Conservation (phyloP, 2,329 filamentous ascomycete species). For the Chaetothyriales sp. region DNA sequence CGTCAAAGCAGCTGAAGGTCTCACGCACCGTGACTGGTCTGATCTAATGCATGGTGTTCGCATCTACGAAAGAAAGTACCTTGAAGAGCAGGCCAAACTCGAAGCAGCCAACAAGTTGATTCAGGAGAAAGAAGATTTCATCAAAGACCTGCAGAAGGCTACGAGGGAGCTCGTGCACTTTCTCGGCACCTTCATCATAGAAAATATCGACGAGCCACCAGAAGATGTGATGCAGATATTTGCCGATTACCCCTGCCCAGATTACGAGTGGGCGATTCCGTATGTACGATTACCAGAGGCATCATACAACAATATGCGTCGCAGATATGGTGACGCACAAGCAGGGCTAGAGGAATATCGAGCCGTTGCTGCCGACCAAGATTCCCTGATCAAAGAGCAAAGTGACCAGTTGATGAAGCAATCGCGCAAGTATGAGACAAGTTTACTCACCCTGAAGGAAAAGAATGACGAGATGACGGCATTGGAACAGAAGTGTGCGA, state of each 20-base stretch:
- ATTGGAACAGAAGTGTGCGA: constrained; percentile 6
- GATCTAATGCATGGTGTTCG: constrained; percentile 5
- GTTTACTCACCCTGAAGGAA: constrained; percentile 4
- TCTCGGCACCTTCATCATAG: constrained; percentile 11
- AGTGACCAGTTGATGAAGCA: constrained; percentile 4
- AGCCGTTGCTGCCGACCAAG: constrained; percentile 5
- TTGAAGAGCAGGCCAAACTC: constrained; percentile 4
- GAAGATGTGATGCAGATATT: constrained; percentile 10
- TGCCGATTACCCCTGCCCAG: constrained; percentile 6
- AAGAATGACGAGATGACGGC: constrained; percentile 10
- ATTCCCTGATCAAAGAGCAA: constrained; percentile 7
- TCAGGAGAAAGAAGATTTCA: constrained; percentile 5
- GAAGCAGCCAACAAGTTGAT: constrained; percentile 7
- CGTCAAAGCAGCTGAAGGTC: constrained; percentile 10
- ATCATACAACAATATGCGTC: constrained; percentile 3
- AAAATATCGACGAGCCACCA: constrained; percentile 6
- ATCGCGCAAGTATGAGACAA: constrained; percentile 4
- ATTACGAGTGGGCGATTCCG: neutral
- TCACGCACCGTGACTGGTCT: constrained; percentile 9
- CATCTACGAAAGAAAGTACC: constrained; percentile 7
- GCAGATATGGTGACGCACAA: constrained; percentile 3
- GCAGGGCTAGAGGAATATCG: constrained; percentile 6
- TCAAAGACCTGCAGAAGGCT: constrained; percentile 7
- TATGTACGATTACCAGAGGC: constrained; percentile 10
- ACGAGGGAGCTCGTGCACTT: constrained; percentile 7